Base-by-base conservation (phyloP, 441 rosid species). In the Brassica balearica region DNA sequence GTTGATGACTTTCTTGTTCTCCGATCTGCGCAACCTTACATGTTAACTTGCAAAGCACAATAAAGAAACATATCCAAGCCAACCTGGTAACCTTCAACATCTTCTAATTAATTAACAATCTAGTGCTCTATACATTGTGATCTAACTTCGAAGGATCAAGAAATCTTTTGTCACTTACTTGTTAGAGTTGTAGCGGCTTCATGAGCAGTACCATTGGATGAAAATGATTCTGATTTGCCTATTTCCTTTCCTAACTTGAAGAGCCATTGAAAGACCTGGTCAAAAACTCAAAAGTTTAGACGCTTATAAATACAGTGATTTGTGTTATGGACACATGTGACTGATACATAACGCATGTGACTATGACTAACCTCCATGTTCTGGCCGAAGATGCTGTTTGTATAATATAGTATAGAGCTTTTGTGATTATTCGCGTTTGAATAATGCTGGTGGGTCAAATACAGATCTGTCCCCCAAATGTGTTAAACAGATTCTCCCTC, bases 241-340 rank as follows among this genome's bases (percentile, higher is more conserved):
- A 76, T 69, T 51, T 81, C 85, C 65, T 72, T 87, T 65, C 86
- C 75, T 29, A 25, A 76, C 80, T 83, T 86, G 70, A 84, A 84
- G 73, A 83, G 84, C 90, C 90, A 69, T 8, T 72, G 92, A 70
- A 89, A 71, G 76, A 90, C 86, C 95, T 91, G 94, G 81, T 83
- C 85, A 68, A 87, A 87, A 82, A 61, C 71, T 69, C 46, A 83
- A 74, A 78, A 75, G n/a, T 69, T 69, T 69, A 69, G 17, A 55
- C 34, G 60, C 17, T 68, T 34, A 58, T 75, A 68, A 76, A 11
- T 70, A 56, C 72, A 73, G 70, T 75, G 60, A 53, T 73, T 4
- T 56, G 32, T 67, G 68, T 43, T 48, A 72, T 11, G 63, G 46
- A 38, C 43, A 77, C 74, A 76, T 76, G 71, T 76, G 63, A 68